Evolutionary conservation across 345 rosid genomes (phyloP).

Genomic region (Populus simonii): DNA sequence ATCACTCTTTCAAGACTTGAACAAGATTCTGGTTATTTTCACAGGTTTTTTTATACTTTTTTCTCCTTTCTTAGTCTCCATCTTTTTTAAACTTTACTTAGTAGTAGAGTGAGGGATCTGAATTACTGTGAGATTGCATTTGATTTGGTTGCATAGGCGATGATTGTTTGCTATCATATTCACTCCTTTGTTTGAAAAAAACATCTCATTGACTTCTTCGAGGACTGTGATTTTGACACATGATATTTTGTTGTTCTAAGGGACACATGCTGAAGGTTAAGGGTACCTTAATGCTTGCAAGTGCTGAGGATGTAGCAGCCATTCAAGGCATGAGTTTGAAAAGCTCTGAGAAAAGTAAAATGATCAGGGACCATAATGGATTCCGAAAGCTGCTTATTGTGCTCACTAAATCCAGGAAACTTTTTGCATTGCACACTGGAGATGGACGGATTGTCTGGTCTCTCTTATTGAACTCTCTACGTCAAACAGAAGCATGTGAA

Average conservation of each 20-base stretch:
- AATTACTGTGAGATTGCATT: not conserved
- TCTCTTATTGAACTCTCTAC: constrained; percentile 55
- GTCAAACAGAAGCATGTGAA: constrained; percentile 56
- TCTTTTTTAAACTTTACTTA: not conserved
- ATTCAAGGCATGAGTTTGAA: constrained; percentile 82
- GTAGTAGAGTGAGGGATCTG: not conserved
- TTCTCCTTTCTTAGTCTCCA: not conserved
- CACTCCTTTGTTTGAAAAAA: not conserved
- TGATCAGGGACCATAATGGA: constrained; percentile 98
- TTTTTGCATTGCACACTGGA: constrained; percentile 93
- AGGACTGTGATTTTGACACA: constrained; percentile 23
- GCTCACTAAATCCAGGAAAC: constrained; percentile 78
- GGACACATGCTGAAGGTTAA: constrained; percentile 91
- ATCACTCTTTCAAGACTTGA: not conserved
- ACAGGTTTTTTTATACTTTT: not conserved
- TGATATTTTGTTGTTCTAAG: constrained; percentile 39
- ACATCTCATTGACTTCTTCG: not conserved
- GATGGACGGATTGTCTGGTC: constrained; percentile 96
- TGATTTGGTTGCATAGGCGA: not conserved
- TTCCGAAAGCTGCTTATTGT: constrained; percentile 86
- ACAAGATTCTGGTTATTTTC: not conserved
- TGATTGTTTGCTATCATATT: not conserved
- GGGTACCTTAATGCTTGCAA: constrained; percentile 92
- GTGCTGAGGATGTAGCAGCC: constrained; percentile 82
- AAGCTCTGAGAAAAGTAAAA: constrained; percentile 87